Percentiles rank a stretch among this genome's conserved stretches.
Conservation (phyloP, 352 stramenopile species). For the Phytophthora tubulina region DNA sequence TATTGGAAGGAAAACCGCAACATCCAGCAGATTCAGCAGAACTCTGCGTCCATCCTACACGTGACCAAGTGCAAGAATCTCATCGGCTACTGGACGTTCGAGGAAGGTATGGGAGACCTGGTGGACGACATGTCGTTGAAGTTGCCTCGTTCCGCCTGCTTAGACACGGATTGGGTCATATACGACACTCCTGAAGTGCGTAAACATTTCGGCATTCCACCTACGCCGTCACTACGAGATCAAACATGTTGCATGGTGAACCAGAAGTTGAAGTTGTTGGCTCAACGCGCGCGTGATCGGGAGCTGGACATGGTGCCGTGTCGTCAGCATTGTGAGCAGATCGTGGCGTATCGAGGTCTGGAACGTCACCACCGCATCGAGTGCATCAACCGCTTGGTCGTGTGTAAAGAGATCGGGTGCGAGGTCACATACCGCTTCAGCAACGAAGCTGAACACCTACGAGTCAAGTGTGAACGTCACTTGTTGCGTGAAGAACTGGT, state of each 20-base stretch:
- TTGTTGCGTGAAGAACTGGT: slow-evolving; percentile 55
- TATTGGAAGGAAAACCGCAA: slow-evolving; percentile 66
- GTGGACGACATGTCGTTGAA: slow-evolving; percentile 78
- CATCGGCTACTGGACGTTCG: slow-evolving; percentile 78
- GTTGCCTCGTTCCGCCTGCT: slow-evolving; percentile 56
- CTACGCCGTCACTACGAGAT: slow-evolving; percentile 71
- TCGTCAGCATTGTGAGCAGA: slow-evolving; percentile 53
- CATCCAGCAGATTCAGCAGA: slow-evolving; percentile 46
- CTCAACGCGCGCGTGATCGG: slow-evolving; percentile 61
- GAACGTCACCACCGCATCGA: slow-evolving; percentile 62
- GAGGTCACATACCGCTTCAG: slow-evolving; percentile 45
- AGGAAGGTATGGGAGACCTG: slow-evolving; percentile 74
- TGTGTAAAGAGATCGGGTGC: slow-evolving; percentile 63
- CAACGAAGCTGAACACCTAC: slow-evolving; percentile 45
- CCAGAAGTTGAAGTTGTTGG: slow-evolving; percentile 71
- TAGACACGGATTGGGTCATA: slow-evolving; percentile 56
- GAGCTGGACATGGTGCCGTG: slow-evolving; percentile 52
- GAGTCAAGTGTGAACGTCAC: slow-evolving; percentile 49
- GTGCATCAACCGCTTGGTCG: slow-evolving; percentile 63
- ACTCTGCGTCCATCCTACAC: slow-evolving; percentile 49
- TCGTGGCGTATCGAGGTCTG: slow-evolving; percentile 47
- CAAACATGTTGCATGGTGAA: slow-evolving; percentile 76
- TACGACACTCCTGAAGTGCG: slow-evolving; percentile 60
- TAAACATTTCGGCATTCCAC: slow-evolving; percentile 59
- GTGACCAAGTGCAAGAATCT: slow-evolving; percentile 51